Conservation (phyloP, 148 eudicot species). For the Euryodendron excelsum region DNA sequence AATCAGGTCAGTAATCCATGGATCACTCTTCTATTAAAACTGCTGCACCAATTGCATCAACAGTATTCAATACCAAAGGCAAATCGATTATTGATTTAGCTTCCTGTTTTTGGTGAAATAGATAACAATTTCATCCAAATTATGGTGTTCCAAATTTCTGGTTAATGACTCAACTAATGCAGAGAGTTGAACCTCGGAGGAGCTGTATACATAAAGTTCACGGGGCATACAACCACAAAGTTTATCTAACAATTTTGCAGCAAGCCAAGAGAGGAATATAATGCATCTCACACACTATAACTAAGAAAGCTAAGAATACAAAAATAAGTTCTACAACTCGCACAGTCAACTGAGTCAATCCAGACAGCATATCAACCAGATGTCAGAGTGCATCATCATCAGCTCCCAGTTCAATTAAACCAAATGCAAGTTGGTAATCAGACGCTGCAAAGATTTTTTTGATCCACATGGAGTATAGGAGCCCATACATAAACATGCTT, state of each 20-base stretch:
- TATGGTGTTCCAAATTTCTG: background rate
- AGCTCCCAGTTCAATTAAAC: background rate
- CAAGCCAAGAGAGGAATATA: background rate
- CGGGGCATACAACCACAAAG: background rate
- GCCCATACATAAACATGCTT: no score
- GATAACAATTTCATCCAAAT: background rate
- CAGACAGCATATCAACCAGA: conserved; percentile 6
- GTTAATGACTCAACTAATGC: background rate
- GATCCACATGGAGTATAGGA: no score
- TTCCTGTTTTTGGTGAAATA: background rate
- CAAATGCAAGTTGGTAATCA: background rate
- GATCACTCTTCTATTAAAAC: no score
- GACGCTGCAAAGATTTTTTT: background rate
- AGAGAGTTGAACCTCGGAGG: background rate
- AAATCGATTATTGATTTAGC: background rate
- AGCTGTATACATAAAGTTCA: background rate
- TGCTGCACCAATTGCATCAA: no score
- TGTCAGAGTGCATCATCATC: background rate
- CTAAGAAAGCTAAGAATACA: background rate
- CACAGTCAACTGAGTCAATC: background rate
- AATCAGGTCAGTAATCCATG: no score
- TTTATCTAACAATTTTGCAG: background rate
- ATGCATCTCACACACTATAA: background rate
- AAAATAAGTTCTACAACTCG: background rate
- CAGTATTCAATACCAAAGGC: no score